A percentile compares a stretch with the other conserved stretches of the same genome.
Conservation (phyloP, 805 yeast species). For the Cyberlindnera mississippiensis region DNA sequence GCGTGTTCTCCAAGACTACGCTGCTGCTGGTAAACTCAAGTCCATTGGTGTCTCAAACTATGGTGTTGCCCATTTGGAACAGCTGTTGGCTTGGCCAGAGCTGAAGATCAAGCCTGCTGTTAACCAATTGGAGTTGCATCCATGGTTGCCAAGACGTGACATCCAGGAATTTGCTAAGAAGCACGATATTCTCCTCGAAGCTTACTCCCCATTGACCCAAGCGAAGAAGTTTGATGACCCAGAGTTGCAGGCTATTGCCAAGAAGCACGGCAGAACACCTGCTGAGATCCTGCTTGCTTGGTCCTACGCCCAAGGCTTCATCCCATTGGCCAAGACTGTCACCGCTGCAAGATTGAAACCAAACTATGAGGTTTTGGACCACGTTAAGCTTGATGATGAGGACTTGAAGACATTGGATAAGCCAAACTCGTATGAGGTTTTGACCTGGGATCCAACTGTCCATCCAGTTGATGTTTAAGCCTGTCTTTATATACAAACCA, state of each 20-base stretch:
- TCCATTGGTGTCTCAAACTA: constrained; percentile 78
- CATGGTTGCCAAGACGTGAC: constrained; percentile 25
- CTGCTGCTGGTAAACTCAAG: constrained; percentile 52
- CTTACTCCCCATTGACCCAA: constrained; percentile 24
- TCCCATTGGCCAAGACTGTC: constrained; percentile 22
- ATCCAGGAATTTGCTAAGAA: constrained; percentile 22
- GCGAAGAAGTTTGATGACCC: constrained; percentile 22
- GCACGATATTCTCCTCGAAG: constrained; percentile 19
- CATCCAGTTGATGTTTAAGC: no score
- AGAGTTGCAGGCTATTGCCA: constrained; percentile 17
- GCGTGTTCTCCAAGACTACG: constrained; percentile 73
- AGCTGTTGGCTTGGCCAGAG: constrained; percentile 52
- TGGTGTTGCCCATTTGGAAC: constrained; percentile 54
- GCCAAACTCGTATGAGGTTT: constrained; percentile 19
- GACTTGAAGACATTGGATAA: constrained; percentile 18
- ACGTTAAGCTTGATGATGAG: constrained; percentile 21
- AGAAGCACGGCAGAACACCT: constrained; percentile 20
- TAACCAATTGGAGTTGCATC: constrained; percentile 79
- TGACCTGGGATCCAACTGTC: constrained; percentile 20
- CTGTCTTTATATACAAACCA: no score
- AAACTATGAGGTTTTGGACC: constrained; percentile 21
- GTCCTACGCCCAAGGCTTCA: constrained; percentile 24
- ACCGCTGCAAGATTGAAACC: constrained; percentile 15
- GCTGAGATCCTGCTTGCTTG: constrained; percentile 21
- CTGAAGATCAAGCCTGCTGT: constrained; percentile 57